Evolutionary conservation across 345 rosid genomes (phyloP), one percentile per base, ranked within the genome.

Genomic region (Eucalyptus sp.): DNA sequence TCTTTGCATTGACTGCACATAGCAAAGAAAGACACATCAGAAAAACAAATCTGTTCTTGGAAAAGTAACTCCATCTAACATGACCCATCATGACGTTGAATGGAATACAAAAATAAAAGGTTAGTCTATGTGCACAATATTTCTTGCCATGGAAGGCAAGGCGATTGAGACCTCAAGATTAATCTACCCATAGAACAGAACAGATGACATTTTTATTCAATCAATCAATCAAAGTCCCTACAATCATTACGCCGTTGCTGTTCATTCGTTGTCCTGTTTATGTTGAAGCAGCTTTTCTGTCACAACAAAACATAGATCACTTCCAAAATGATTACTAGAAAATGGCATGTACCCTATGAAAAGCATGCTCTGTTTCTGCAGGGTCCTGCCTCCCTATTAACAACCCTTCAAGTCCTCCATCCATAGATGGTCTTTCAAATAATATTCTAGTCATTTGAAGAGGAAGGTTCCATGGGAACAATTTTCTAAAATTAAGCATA

Each of bases 1-100:
- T 87, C 86, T 93, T 95, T 97, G 98, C 99, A 97, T 95, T 79
- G 99, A 96, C 99, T 98, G 96, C 92, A 94, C 52, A 80, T 8
- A 20, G 48, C 54, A 83, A 41, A 88, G 88, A 27, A 50, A 54
- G 58, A 83, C 50, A 46, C n/a, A 58, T 88, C 68, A 43, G 85
- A 50, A 43, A 81, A 86, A 60, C 49, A 85, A 76, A 46, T 66
- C 37, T 44, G 44, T 10, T 56, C 54, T 84, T 16, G 89, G 44
- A 49, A 56, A 76, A 76, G 7, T 20, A 41, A 76, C 29, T 76
- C 48, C 49, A 13, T 54, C 86, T 51, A 86, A 80, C 66, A 76
- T 62, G 62, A 50, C 4, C 31, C 8, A 76, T 43, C 83, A 4
- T 11, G 25, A 68, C 43, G 8, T 76, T 76, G 83, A 76, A 76